Evolutionary conservation across 1,284 basidiomycete genomes (phyloP), one percentile per base, ranked within the genome.

Genomic region (Puccinia novopanici): DNA sequence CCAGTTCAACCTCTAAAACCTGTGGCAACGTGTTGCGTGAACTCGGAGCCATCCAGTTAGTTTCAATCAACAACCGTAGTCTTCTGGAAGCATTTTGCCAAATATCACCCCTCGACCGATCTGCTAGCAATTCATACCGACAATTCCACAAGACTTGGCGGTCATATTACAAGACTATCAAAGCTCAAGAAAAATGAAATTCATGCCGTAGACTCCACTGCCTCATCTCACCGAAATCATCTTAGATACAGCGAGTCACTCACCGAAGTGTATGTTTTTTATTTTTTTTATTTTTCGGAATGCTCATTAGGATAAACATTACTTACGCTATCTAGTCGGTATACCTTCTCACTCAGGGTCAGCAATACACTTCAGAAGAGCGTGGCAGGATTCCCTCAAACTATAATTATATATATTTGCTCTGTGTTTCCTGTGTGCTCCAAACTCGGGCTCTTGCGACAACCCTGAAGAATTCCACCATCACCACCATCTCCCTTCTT

Each of bases 11-110:
- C 30, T 13, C 30, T 61, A 13, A 15, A 34, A 34, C 34, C 57
- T 59, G 27, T 22, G 37, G 37, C 30, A 37, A 63, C 61, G 61
- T 4, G 34, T 34, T 17, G 30, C 30, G 10, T 12, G 27, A 34
- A 1, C 30, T 59, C 34, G 30, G 3, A 10, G 34, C 3, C 57
- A 3, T 27, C 30, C 13, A 4, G 34, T 34, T n/a, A 63, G 40
- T n/a, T 63, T 63, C 61, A 63, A 63, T 40, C 30, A 63, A 63
- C 42, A 40, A 63, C 59, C 37, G 30, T 37, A n/a, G n/a, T n/a
- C n/a, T 10, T 37, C 8, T 42, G 40, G 63, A 19, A 13, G 40
- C 22, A 42, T n/a, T 17, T 40, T 65, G n/a, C 34, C 63, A 40
- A 45, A n/a, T 45, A 65, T 65, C 30, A 65, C 40, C 22, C 37